Percentiles rank a stretch among this genome's conserved stretches.
Evolutionary conservation across 345 rosid species (phyloP).

Genomic region (Salix exigua): DNA sequence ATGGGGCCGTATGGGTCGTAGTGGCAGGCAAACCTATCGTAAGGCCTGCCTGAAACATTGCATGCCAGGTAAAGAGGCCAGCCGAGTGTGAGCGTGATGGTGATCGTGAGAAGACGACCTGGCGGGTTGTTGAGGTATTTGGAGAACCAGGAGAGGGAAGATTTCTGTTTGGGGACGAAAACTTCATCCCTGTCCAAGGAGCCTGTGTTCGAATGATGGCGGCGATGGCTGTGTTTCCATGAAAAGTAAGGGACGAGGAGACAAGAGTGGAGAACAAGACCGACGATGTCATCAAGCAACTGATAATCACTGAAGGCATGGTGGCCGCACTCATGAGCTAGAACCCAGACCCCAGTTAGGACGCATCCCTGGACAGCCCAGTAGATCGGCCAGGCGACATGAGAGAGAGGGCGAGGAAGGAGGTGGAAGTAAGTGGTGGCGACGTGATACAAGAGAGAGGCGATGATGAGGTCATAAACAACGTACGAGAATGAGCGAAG

Average conservation of each 20-base stretch:
- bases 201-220: slow-evolving; percentile 38
- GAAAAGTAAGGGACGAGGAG: slow-evolving; percentile 38
- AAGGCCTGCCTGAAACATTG: slow-evolving; percentile 32
- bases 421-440: slow-evolving; percentile 32
- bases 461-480: slow-evolving; percentile 19
- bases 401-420: slow-evolving; percentile 23
- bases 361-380: slow-evolving; percentile 33
- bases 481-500: slow-evolving; percentile 30
- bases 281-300: slow-evolving; percentile 23
- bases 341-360: slow-evolving; percentile 30
- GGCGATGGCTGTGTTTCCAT: slow-evolving; percentile 35
- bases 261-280: slow-evolving; percentile 24
- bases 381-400: slow-evolving; percentile 37
- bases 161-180: slow-evolving; percentile 25
- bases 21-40: slow-evolving; percentile 33
- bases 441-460: slow-evolving; percentile 20
- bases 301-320: slow-evolving; percentile 35
- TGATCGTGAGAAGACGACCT: slow-evolving; percentile 17
- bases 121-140: slow-evolving; percentile 32
- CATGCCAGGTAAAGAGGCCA: slow-evolving; percentile 33
- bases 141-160: slow-evolving; percentile 16
- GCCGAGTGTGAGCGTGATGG: slow-evolving; percentile 22
- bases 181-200: slow-evolving; percentile 30
- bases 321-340: slow-evolving; percentile 40
- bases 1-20: slow-evolving; percentile 27